A percentile compares a stretch with the other conserved stretches of the same genome.
These are phyloP conservation scores for Fusarium odoratissimum DNA, from an alignment of 2,329 filamentous ascomycete genomes.

Conservation along the genomic window DNA sequence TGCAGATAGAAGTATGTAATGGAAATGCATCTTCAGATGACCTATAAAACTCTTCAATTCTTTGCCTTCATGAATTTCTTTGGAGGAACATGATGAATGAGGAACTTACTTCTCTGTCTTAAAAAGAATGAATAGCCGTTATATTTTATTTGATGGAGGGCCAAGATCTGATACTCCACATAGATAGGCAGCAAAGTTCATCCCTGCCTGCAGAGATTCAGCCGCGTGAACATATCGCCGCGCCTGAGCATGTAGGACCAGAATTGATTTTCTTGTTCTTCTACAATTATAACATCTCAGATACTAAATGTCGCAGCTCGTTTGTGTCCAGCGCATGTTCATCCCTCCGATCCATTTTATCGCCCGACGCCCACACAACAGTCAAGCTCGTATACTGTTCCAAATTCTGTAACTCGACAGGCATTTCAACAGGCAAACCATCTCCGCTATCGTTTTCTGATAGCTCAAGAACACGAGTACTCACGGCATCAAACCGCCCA, in stretches of 20 bases:
- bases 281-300: neutral
- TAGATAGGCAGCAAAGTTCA: neutral
- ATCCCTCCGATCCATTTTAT: neutral
- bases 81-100: neutral
- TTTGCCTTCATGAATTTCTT: neutral
- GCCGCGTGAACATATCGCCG: neutral
- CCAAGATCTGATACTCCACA: neutral
- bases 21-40: neutral
- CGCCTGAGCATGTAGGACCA: neutral
- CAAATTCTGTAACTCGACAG: neutral
- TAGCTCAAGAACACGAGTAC: neutral
- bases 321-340: neutral
- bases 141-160: neutral
- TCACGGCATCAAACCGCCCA: neutral
- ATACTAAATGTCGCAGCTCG: neutral
- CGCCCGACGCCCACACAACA: neutral
- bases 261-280: accelerated
- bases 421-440: accelerated
- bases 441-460: accelerated
- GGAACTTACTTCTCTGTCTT: no score
- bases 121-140: no score
- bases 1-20: neutral
- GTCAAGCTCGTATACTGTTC: conserved; percentile 14
- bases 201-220: neutral
- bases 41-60: neutral